A percentile compares a stretch with the other conserved stretches of the same genome.
Conservation (phyloP, 2,329 filamentous ascomycete genomes). For the Nemania sp. region DNA sequence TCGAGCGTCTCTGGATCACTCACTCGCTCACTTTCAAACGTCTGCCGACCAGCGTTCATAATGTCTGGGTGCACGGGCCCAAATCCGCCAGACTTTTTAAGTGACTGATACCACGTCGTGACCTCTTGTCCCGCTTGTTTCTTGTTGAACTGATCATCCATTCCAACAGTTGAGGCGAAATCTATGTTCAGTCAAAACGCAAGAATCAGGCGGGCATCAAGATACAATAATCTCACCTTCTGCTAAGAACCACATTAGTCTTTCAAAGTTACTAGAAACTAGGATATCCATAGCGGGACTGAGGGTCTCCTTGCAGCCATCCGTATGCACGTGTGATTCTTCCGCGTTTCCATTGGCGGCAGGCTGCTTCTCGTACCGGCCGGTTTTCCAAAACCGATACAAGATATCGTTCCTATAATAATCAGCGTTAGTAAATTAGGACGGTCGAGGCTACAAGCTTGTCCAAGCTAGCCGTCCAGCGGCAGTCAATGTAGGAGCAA, state of each 20-base stretch:
- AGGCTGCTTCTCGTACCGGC: constrained; percentile 87
- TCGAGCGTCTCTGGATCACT: constrained; percentile 75
- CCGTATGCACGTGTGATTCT: constrained; percentile 72
- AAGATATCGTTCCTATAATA: constrained; percentile 82
- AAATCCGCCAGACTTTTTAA: constrained; percentile 87
- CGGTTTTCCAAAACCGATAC: constrained; percentile 92
- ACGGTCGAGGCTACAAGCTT: no score
- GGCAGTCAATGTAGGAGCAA: not conserved
- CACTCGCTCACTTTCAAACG: constrained; percentile 85
- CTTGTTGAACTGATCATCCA: constrained; percentile 75
- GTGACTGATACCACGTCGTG: constrained; percentile 78
- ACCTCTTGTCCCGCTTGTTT: constrained; percentile 82
- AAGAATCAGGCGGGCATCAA: not conserved
- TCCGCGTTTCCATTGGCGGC: constrained; percentile 71
- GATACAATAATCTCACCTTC: constrained; percentile 57
- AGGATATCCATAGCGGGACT: constrained; percentile 98
- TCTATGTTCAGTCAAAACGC: constrained; percentile 54
- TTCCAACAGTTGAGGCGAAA: constrained; percentile 68
- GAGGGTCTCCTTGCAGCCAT: constrained; percentile 89
- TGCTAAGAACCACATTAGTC: constrained; percentile 91
- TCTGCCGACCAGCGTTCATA: constrained; percentile 74
- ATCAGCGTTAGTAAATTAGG: constrained; percentile 1
- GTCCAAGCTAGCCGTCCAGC: not conserved
- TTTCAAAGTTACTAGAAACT: constrained; percentile 96
- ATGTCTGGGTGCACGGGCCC: constrained; percentile 79